Percentiles rank a stretch among this genome's conserved stretches.
Conservation (phyloP, 2,329 filamentous ascomycete genomes). For the Xylaria sp. region DNA sequence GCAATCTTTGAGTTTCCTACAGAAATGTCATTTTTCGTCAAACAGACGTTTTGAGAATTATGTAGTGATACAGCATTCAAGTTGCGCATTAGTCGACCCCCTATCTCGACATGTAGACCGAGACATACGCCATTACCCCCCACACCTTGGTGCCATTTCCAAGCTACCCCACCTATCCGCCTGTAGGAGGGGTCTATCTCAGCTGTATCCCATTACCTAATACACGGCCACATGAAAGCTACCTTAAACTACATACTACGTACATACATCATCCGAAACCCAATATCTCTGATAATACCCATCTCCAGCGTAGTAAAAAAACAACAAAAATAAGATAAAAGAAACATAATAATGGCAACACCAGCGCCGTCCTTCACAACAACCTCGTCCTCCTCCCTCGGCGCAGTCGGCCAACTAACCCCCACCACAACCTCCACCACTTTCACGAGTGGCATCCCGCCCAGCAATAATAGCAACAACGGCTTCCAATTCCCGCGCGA, state of each 20-base stretch:
- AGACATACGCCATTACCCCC: no score
- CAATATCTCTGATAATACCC: not conserved
- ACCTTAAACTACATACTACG: not conserved
- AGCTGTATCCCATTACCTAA: not conserved
- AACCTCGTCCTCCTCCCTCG: conserved; percentile 23
- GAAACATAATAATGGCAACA: conserved; percentile 24
- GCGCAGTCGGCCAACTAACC: conserved; percentile 17
- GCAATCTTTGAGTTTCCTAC: not conserved
- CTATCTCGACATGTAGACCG: no score
- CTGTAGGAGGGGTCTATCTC: not conserved
- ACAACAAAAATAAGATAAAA: not conserved
- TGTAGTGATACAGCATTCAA: not conserved
- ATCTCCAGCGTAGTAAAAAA: not conserved
- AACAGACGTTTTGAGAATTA: no score
- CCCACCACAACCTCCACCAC: conserved; percentile 5
- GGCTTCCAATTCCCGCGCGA: conserved; percentile 69
- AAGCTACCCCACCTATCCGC: conserved; percentile 3
- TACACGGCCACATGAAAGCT: not conserved
- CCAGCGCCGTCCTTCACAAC: conserved; percentile 28
- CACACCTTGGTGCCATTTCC: not conserved
- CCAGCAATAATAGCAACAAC: conserved; percentile 9
- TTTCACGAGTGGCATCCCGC: conserved; percentile 32
- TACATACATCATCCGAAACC: not conserved
- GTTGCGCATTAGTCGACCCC: no score
- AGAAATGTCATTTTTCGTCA: no score